phyloP scores from a whole-genome alignment of 257 asterid genomes.

The Verbascum thapsus region DNA sequence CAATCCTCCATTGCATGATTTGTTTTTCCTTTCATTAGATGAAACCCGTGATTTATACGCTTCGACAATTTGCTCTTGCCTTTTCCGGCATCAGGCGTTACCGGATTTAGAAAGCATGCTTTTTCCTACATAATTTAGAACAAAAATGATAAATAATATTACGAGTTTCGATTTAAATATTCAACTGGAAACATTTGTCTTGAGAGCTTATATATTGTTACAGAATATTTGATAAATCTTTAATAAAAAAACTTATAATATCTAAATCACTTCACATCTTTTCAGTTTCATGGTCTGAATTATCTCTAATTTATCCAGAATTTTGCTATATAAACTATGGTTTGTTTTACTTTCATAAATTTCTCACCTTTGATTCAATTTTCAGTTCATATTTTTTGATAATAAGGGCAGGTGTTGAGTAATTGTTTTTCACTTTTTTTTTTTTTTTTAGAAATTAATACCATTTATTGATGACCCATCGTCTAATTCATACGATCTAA shows the following conservation, averaged over 20 bases:
- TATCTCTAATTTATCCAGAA: no score
- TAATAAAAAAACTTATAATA: no score
- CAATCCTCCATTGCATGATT: constrained; percentile 90
- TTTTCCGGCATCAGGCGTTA: constrained; percentile 61
- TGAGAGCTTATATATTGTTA: no score
- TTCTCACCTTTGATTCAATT: no score
- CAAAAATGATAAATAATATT: no score
- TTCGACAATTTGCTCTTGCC: constrained; percentile 51
- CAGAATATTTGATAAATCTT: no score
- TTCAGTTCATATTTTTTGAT: no score
- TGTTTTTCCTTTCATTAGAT: constrained; percentile 73
- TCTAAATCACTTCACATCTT: no score
- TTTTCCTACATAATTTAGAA: constrained; percentile 52
- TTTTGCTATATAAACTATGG: no score
- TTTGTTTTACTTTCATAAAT: no score
- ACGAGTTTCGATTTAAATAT: neutral
- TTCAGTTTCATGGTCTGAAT: no score
- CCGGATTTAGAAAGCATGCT: constrained; percentile 67
- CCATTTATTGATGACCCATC: neutral
- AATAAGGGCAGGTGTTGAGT: neutral
- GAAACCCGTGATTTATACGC: constrained; percentile 67
- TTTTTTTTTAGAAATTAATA: neutral
- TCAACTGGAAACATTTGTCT: neutral
- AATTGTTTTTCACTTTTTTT: neutral
- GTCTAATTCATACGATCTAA: constrained; percentile 15